Percentiles rank a stretch among this genome's conserved stretches.
These are phyloP conservation scores for Syncephalis plumigaleata DNA, from an alignment of 371 early-diverging fungal species.

Conservation along the genomic window DNA sequence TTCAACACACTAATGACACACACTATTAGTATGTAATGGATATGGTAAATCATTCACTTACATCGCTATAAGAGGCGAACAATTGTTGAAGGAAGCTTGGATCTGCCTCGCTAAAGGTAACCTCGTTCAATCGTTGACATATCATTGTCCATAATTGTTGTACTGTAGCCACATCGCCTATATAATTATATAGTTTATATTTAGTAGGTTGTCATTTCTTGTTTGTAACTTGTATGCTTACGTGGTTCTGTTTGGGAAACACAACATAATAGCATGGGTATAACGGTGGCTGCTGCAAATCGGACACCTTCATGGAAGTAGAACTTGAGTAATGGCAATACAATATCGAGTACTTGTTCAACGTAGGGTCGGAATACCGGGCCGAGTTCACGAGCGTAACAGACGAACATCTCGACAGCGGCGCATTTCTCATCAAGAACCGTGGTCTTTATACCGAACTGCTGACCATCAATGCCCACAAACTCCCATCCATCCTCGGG, in stretches of 20 bases:
- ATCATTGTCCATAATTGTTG: constrained; percentile 34
- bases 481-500: constrained; percentile 95
- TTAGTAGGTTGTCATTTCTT: too few relatives aligned
- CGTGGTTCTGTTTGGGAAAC: constrained; percentile 7
- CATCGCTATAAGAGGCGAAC: constrained; percentile 33
- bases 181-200: too few relatives aligned
- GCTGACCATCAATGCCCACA: constrained; percentile 69
- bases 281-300: constrained; percentile 63
- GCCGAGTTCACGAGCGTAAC: constrained; percentile 84
- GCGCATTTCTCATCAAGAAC: constrained; percentile 91
- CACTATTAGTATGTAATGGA: too few relatives aligned
- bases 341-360: constrained; percentile 56
- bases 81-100: constrained; percentile 56
- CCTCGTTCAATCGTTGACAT: constrained; percentile 44
- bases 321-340: constrained; percentile 80
- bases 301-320: constrained; percentile 94
- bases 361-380: constrained; percentile 77
- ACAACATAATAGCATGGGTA: constrained; percentile 60
- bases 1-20: constrained; percentile 39
- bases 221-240: too few relatives aligned
- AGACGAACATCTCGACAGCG: constrained; percentile 92
- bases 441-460: constrained; percentile 87
- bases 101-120: constrained; percentile 57
- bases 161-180: too few relatives aligned
- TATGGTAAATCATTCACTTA: too few relatives aligned